phyloP scores from a whole-genome alignment of 345 rosid species.

The Eucalyptus lansdowneana region DNA sequence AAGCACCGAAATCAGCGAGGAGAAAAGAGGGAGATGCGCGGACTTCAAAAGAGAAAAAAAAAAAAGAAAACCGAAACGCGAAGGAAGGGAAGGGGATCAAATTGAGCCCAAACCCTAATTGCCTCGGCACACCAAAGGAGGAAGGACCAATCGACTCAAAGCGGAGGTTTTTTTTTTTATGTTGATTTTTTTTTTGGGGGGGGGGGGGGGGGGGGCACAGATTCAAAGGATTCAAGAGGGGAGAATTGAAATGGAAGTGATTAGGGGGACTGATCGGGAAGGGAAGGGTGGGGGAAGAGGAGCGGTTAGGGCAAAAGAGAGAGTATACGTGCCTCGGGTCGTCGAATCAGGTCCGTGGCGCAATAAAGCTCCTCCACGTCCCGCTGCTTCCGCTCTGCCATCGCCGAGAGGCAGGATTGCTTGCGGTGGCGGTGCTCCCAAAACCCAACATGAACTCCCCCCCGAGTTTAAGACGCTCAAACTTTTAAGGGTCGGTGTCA shows the following conservation, averaged over 20 bases:
- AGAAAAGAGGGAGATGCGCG: neutral
- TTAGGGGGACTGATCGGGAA: neutral
- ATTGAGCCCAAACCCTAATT: neutral
- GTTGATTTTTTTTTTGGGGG: no score
- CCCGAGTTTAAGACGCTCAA: neutral
- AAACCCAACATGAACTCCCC: neutral
- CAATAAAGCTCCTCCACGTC: slow-evolving; percentile 16
- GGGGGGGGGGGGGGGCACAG: neutral
- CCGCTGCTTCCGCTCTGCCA: slow-evolving; percentile 18
- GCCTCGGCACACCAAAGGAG: neutral
- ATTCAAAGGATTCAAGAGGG: neutral
- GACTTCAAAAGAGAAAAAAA: neutral
- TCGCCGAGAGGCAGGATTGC: slow-evolving; percentile 12
- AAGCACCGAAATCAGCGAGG: neutral
- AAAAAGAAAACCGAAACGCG: neutral
- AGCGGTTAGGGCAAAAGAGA: neutral
- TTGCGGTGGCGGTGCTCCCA: neutral
- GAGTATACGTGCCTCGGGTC: slow-evolving; percentile 36
- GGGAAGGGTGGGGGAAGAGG: neutral
- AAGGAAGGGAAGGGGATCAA: neutral
- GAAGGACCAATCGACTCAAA: neutral
- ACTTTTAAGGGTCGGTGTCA: neutral
- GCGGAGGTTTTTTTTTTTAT: neutral
- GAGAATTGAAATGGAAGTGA: neutral
- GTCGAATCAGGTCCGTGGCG: slow-evolving; percentile 18